Evolutionary conservation across 140 eudicot genomes (phyloP).

Genomic region (Flaveria floridana): DNA sequence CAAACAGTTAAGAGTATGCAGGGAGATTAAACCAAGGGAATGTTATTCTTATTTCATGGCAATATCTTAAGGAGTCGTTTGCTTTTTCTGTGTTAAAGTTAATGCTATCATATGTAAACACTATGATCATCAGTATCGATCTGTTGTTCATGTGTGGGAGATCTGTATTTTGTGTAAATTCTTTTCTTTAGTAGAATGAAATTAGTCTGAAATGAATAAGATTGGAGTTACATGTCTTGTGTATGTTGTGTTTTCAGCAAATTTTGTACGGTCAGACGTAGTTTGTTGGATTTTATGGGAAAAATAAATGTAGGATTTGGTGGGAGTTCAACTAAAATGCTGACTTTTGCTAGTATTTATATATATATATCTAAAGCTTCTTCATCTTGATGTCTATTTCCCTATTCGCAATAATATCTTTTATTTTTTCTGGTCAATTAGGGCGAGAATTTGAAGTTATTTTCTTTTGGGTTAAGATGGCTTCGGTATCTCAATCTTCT

Average conservation of each 20-base stretch:
- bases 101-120: background rate
- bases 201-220: conserved; percentile 15
- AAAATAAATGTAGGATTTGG: conserved; percentile 29
- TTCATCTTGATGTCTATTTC: conserved; percentile 28
- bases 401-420: background rate
- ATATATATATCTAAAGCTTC: conserved; percentile 18
- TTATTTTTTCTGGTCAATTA: conserved; percentile 10
- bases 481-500: conserved; percentile 55
- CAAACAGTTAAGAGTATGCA: conserved; percentile 15
- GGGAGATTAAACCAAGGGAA: conserved; percentile 1
- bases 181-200: background rate
- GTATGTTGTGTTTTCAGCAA: background rate
- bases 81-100: background rate
- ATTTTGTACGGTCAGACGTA: conserved; percentile 1
- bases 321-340: conserved; percentile 39
- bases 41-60: conserved; percentile 4
- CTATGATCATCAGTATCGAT: conserved; percentile 1
- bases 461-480: conserved; percentile 43
- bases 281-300: conserved; percentile 30
- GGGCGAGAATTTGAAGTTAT: conserved; percentile 32
- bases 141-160: conserved; percentile 16
- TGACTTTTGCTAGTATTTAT: conserved; percentile 33
- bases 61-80: conserved; percentile 2
- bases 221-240: background rate
- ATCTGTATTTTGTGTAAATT: background rate